phyloP scores from a whole-genome alignment of 2,329 filamentous ascomycete genomes.

The Leptosphaerulina australis region DNA sequence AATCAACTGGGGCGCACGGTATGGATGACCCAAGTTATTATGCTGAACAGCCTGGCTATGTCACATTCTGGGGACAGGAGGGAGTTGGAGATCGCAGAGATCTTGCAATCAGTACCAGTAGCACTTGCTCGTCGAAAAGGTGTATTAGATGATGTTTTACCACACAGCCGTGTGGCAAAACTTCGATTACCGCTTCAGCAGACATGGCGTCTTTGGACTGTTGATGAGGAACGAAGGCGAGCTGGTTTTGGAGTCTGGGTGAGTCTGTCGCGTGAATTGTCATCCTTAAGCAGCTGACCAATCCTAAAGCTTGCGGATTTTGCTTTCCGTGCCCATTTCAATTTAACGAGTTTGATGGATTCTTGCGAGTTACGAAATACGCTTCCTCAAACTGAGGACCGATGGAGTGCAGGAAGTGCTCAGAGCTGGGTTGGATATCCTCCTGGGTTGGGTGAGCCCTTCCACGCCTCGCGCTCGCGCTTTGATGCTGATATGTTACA shows the following conservation, averaged over 20 bases:
- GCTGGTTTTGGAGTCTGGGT: conserved; percentile 7
- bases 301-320: background rate
- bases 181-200: background rate
- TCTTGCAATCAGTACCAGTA: background rate
- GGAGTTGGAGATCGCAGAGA: background rate
- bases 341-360: background rate
- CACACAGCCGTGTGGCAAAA: background rate
- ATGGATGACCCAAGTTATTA: conserved; percentile 7
- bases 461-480: no score
- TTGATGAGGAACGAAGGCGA: conserved; percentile 2
- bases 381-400: conserved; percentile 1
- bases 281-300: background rate
- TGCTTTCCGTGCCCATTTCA: background rate
- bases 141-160: background rate
- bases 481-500: background rate
- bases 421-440: conserved; percentile 1
- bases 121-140: conserved; percentile 2
- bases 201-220: conserved; percentile 2
- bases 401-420: conserved; percentile 1
- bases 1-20: conserved; percentile 1
- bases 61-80: conserved; percentile 7
- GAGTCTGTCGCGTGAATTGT: background rate
- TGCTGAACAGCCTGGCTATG: conserved; percentile 2
- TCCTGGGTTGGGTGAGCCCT: background rate
- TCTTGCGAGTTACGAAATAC: background rate